Base-by-base conservation (phyloP, 768 basidiomycete genomes). In the Lanmaoa rubissima region DNA sequence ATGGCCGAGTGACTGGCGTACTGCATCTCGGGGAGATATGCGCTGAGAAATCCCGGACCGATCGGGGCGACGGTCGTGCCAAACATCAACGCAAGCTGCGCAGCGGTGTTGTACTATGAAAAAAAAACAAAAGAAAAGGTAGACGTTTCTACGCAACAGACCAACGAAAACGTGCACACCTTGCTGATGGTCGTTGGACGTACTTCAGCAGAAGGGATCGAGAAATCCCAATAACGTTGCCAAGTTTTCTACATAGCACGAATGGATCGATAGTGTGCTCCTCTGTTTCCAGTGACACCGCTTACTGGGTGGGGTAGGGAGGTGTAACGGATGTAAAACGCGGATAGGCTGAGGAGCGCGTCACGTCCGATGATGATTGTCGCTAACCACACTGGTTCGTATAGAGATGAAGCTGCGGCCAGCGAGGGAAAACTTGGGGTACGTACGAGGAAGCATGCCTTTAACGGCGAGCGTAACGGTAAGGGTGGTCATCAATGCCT, bases 171-270 rank as follows among this genome's bases (percentile, higher is more conserved):
- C 16, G 38, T 6, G 50, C 56, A 41, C 40, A 89, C 92, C 79
- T 96, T 98, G 78, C 93, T 96, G 49, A 99, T 94, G n/a, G 73
- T 74, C 12, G 97, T 98, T 0, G 96, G 96, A 32, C 84, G 84
- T 13, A 98, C 94, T 73, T 97, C 95, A 1, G 94, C 96, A 1
- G 94, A 96, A 2, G 97, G 94, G 49, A 97, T 85, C 11, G 91
- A 90, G 60, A 97, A 92, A 69, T 98, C 92, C 92, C 95, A 99
- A 73, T 98, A 99, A 35, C 97, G 84, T 26, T 76, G 70, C 67
- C 93, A 88, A 0, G 94, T 97, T 92, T 92, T 92, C 90, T 95
- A 70, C 13, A 44, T 44, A n/a, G 43, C 42, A 45, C 53, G 59
- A 36, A 54, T 3, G 24, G 32, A 42, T 43, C 17, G 54, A 42